Percentiles rank a stretch among this genome's conserved stretches.
Conservation (phyloP, 2,329 filamentous ascomycete species). For the Chalaropsis ovoidea region DNA sequence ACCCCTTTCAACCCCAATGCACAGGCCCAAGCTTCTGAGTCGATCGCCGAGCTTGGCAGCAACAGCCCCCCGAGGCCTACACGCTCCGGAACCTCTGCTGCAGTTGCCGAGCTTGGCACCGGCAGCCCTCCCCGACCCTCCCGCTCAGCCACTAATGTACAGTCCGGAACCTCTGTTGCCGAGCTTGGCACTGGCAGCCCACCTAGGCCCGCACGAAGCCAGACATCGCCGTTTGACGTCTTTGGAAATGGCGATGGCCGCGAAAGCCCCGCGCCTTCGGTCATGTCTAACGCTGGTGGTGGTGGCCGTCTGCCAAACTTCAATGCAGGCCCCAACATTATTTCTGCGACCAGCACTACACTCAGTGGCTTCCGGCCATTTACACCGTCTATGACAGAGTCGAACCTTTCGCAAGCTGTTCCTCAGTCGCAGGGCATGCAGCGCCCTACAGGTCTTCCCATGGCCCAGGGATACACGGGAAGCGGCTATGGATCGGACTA, state of each 20-base stretch:
- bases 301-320: not conserved
- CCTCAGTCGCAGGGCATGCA: not conserved
- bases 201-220: slow-evolving; percentile 24
- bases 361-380: slow-evolving; percentile 16
- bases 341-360: slow-evolving; percentile 8
- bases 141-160: slow-evolving; percentile 15
- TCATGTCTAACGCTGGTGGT: slow-evolving; percentile 2
- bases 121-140: slow-evolving; percentile 1
- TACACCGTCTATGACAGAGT: slow-evolving; percentile 22
- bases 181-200: not conserved
- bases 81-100: slow-evolving; percentile 25
- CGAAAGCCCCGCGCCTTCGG: slow-evolving; percentile 32
- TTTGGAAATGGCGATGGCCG: slow-evolving; percentile 32
- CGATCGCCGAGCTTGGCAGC: slow-evolving; percentile 29
- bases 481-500: slow-evolving; percentile 28
- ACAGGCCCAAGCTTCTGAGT: slow-evolving; percentile 27
- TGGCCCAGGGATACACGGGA: slow-evolving; percentile 31
- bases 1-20: slow-evolving; percentile 22
- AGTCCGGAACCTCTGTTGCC: slow-evolving; percentile 21
- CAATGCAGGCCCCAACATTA: not conserved
- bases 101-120: not conserved
- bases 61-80: slow-evolving; percentile 29
- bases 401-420: slow-evolving; percentile 25
- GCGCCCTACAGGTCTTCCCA: slow-evolving; percentile 26
- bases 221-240: slow-evolving; percentile 28